These are phyloP conservation scores for Backusella psychrophila DNA, from an alignment of 192 early-diverging fungal genomes.

Conservation along the genomic window DNA sequence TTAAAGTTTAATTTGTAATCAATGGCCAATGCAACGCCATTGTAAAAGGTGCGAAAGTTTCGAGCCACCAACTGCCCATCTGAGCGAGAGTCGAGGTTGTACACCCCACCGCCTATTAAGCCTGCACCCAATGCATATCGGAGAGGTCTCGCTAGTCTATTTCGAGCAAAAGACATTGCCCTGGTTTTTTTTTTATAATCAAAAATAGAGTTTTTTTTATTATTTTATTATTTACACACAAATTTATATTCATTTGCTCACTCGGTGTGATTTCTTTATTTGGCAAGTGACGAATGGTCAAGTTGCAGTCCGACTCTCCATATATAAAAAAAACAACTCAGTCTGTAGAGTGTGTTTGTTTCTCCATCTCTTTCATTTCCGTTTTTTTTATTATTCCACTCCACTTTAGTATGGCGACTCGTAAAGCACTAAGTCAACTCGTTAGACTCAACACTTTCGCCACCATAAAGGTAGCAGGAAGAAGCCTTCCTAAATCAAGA, in stretches of 20 bases:
- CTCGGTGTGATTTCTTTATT: not conserved
- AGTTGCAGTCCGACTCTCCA: not conserved
- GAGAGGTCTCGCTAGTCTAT: not conserved
- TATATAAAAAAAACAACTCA: not conserved
- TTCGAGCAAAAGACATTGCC: not conserved
- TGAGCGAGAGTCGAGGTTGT: constrained; percentile 38
- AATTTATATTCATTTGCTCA: not conserved
- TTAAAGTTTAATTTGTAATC: constrained; percentile 88
- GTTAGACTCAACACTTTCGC: not conserved
- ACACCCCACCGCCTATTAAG: constrained; percentile 31
- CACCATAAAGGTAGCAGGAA: not conserved
- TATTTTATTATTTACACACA: not conserved
- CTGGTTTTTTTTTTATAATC: not conserved
- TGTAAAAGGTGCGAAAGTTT: constrained; percentile 47
- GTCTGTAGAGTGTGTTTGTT: not conserved
- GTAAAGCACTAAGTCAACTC: not conserved
- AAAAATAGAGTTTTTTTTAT: not conserved
- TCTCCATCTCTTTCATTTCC: not conserved
- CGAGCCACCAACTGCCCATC: constrained; percentile 47
- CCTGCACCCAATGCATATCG: not conserved
- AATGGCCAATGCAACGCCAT: constrained; percentile 46
- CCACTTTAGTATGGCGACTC: not conserved
- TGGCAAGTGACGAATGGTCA: not conserved
- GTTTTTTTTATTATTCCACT: not conserved
- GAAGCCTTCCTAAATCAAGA: not conserved